Percentiles rank a stretch among this genome's conserved stretches.
Evolutionary conservation across 495 filamentous ascomycete species (phyloP).

Genomic region (Entonaema liquescens): DNA sequence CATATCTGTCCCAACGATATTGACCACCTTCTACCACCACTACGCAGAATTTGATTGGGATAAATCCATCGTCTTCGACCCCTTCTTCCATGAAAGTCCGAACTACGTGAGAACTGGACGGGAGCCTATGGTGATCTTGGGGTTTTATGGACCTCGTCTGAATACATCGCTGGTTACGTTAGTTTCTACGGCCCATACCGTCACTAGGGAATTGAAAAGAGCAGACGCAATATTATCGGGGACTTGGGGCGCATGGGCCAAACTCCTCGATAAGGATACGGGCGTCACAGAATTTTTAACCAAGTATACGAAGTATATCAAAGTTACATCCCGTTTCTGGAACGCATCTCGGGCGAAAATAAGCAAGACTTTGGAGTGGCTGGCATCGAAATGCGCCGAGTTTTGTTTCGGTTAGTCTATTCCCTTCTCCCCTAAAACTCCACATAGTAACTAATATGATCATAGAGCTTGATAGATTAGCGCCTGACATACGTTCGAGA

Average conservation of each 20-base stretch:
- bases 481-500: slow-evolving; percentile 56
- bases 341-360: slow-evolving; percentile 56
- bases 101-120: slow-evolving; percentile 57
- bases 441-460: slow-evolving; percentile 21
- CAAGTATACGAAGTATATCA: slow-evolving; percentile 57
- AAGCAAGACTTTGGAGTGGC: slow-evolving; percentile 59
- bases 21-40: slow-evolving; percentile 64
- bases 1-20: slow-evolving; percentile 51
- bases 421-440: not conserved
- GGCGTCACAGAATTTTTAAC: slow-evolving; percentile 54
- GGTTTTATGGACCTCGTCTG: slow-evolving; percentile 60
- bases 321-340: slow-evolving; percentile 66
- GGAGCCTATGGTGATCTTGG: slow-evolving; percentile 66
- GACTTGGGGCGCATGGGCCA: slow-evolving; percentile 50
- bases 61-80: slow-evolving; percentile 59
- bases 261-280: slow-evolving; percentile 46
- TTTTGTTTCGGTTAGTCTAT: slow-evolving; percentile 57
- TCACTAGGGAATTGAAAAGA: slow-evolving; percentile 59
- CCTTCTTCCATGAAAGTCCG: slow-evolving; percentile 54
- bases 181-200: slow-evolving; percentile 53
- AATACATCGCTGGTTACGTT: slow-evolving; percentile 63
- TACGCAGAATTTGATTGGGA: slow-evolving; percentile 65
- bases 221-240: slow-evolving; percentile 49
- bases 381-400: slow-evolving; percentile 60
- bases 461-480: slow-evolving; percentile 54